Evolutionary conservation across 2,329 filamentous ascomycete species (phyloP).

Genomic region (Aspergillus uvarum): DNA sequence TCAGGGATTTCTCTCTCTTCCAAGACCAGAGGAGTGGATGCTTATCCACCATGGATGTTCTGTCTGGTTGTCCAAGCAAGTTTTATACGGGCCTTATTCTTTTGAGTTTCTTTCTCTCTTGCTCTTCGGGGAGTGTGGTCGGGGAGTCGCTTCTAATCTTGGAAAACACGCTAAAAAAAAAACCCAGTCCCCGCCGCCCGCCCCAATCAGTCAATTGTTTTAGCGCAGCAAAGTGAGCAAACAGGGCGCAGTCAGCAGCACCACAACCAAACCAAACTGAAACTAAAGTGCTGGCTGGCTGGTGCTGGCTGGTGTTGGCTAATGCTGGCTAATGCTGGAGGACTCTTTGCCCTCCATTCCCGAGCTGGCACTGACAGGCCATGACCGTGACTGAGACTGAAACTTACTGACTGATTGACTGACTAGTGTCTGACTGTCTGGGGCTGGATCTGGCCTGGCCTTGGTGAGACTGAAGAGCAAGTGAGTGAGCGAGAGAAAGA

Average conservation of each 20-base stretch:
- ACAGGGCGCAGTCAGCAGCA: constrained; percentile 17
- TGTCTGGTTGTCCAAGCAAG: neutral
- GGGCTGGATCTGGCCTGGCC: neutral
- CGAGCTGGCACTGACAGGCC: too few relatives aligned
- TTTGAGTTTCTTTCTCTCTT: neutral
- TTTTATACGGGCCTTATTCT: neutral
- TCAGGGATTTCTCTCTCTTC: neutral
- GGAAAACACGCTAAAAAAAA: too few relatives aligned
- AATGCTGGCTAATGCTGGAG: neutral
- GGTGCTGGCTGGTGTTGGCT: neutral
- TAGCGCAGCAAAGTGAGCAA: constrained; percentile 21
- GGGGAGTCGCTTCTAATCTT: neutral
- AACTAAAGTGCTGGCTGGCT: too few relatives aligned
- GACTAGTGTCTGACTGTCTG: too few relatives aligned
- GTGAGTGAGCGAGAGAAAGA: too few relatives aligned
- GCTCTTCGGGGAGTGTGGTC: neutral
- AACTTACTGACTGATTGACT: too few relatives aligned
- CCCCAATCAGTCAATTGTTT: constrained; percentile 1
- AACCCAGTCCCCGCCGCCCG: neutral
- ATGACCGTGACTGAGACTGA: too few relatives aligned
- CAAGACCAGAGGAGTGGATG: neutral
- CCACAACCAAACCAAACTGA: too few relatives aligned
- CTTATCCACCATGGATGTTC: neutral
- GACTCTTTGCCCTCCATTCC: too few relatives aligned
- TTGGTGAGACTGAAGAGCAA: too few relatives aligned